phyloP scores from a whole-genome alignment of 2,329 filamentous ascomycete genomes.

The Colletotrichum sp. region DNA sequence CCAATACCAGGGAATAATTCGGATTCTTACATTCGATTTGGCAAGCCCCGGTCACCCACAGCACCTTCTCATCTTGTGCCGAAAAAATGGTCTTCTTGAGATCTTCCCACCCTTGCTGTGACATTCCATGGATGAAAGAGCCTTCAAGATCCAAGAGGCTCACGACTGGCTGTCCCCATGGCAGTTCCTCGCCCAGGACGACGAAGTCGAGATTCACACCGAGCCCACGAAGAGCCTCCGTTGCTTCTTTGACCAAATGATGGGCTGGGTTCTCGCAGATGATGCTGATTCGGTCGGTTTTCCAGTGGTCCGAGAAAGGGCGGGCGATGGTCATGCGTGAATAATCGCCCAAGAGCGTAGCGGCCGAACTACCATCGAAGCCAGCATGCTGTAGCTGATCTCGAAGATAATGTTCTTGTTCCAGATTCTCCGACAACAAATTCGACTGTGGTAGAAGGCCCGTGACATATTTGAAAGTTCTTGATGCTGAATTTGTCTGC shows the following conservation, averaged over 20 bases:
- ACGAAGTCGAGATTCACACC: neutral
- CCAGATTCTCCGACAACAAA: neutral
- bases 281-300: neutral
- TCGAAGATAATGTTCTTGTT: neutral
- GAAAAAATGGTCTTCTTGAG: slow-evolving; percentile 1
- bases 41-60: slow-evolving; percentile 36
- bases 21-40: slow-evolving; percentile 32
- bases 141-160: slow-evolving; percentile 6
- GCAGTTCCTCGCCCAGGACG: neutral
- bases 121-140: slow-evolving; percentile 1
- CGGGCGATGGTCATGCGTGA: neutral
- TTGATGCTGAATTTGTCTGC: neutral
- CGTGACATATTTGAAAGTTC: neutral
- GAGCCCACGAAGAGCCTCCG: neutral
- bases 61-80: slow-evolving; percentile 18
- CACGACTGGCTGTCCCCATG: neutral
- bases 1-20: slow-evolving; percentile 30
- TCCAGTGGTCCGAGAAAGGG: neutral
- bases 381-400: neutral
- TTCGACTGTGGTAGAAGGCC: neutral
- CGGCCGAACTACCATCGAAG: neutral
- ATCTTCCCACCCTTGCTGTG: neutral
- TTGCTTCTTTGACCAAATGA: neutral
- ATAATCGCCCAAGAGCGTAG: neutral
- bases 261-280: neutral